These are phyloP conservation scores for Gamarada debralockiae DNA, from an alignment of 495 filamentous ascomycete species.

Conservation along the genomic window DNA sequence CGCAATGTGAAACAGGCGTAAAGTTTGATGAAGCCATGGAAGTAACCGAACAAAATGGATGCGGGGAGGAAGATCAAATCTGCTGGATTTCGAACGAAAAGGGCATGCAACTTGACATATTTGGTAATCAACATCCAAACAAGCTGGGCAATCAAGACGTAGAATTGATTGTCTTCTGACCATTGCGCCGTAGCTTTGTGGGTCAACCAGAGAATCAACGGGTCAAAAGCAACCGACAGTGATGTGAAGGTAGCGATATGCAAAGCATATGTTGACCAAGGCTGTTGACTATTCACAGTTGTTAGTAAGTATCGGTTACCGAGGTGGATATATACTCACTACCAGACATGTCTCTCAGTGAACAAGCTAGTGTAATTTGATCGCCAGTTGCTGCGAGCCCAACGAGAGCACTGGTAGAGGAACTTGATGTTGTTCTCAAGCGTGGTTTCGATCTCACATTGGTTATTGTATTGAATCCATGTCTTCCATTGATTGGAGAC, in stretches of 20 bases:
- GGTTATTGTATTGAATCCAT: constrained; percentile 69
- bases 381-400: constrained; percentile 79
- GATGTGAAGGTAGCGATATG: constrained; percentile 72
- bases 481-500: constrained; percentile 74
- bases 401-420: constrained; percentile 73
- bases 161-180: constrained; percentile 35
- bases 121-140: constrained; percentile 69
- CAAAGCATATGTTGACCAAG: constrained; percentile 74
- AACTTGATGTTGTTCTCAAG: constrained; percentile 71
- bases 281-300: constrained; percentile 51
- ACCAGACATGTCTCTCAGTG: constrained; percentile 63
- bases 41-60: constrained; percentile 75
- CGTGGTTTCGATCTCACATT: constrained; percentile 72
- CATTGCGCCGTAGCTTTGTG: constrained; percentile 41
- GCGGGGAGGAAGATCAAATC: constrained; percentile 67
- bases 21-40: constrained; percentile 74
- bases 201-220: constrained; percentile 53
- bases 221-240: constrained; percentile 61
- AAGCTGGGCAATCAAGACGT: constrained; percentile 46
- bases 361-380: constrained; percentile 77
- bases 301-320: neutral
- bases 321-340: constrained; percentile 44
- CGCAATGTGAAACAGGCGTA: constrained; percentile 68
- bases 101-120: constrained; percentile 68
- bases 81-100: constrained; percentile 66